Evolutionary conservation across 495 filamentous ascomycete species (phyloP), one percentile per base, ranked within the genome.

Genomic region (Terfezia boudieri): DNA sequence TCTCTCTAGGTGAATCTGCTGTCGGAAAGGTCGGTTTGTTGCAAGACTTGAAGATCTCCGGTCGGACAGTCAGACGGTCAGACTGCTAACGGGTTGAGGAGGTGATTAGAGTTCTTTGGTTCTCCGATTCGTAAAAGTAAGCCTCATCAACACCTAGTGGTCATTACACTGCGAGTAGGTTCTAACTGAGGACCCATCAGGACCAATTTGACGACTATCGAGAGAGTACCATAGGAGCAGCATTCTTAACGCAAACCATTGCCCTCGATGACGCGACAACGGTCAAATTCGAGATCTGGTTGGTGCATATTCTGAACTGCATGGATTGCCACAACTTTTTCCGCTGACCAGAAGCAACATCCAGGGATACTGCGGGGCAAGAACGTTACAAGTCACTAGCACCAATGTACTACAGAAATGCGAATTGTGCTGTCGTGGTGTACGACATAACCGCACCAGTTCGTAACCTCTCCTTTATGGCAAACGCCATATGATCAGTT

Each of bases 161-260:
- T 32, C 7, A 32, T 32, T 32, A 32, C 26, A 32, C 26, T 32
- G 16, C 56, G 54, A 59, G 59, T 37, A 11, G 36, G 14, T 43
- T 14, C 26, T 32, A 32, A 32, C 53, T 32, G 26, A 32, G 57
- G 59, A 20, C 14, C 41, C 12, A 14, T 46, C 41, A 94, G 89
- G 90, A 98, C 68, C 90, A 98, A 90, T 98, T 98, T 70, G 90
- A 98, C 73, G 90, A 93, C 67, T 98, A 95, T 73, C 78, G 90
- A 69, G 90, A 98, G 77, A 94, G 87, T 43, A 98, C 90, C 49
- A 98, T 98, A 73, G 90, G 90, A 70, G 90, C 90, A 57, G 90
- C 90, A 59, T 98, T 98, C 78, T 75, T 98, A 59, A 98, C 90
- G 64, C 90, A 98, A 70, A 96, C 90, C 52, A 96, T 96, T 65